Evolutionary conservation across 2,329 filamentous ascomycete species (phyloP).

Genomic region (Pseudofabraea citricarpa): DNA sequence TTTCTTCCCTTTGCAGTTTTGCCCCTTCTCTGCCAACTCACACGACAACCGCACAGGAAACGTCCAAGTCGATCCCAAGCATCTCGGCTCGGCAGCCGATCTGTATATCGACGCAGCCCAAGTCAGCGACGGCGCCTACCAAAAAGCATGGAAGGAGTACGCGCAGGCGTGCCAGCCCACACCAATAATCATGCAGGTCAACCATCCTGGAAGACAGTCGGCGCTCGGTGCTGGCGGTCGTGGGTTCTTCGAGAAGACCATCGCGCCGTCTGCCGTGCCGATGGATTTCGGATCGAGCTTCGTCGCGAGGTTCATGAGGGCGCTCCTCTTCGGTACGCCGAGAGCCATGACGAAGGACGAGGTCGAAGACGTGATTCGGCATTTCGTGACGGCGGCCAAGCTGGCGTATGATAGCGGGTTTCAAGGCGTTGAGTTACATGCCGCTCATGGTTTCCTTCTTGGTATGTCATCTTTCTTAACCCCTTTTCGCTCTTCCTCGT

Average conservation of each 20-base stretch:
- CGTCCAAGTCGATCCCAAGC: slow-evolving; percentile 36
- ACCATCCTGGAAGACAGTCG: slow-evolving; percentile 43
- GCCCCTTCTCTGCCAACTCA: slow-evolving; percentile 13
- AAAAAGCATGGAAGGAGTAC: slow-evolving; percentile 35
- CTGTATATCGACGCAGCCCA: slow-evolving; percentile 25
- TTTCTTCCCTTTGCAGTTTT: not conserved
- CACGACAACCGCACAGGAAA: too few relatives aligned
- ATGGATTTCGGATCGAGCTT: slow-evolving; percentile 35
- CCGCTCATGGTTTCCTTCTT: slow-evolving; percentile 68
- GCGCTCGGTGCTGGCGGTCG: slow-evolving; percentile 32
- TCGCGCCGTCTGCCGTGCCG: slow-evolving; percentile 39
- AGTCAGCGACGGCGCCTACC: slow-evolving; percentile 17
- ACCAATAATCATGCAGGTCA: slow-evolving; percentile 39
- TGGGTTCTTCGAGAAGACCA: slow-evolving; percentile 31
- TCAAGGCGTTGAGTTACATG: slow-evolving; percentile 48
- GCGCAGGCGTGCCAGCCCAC: slow-evolving; percentile 26
- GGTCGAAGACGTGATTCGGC: slow-evolving; percentile 45
- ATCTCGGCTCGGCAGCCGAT: slow-evolving; percentile 33
- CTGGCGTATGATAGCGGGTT: slow-evolving; percentile 45
- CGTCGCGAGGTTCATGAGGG: slow-evolving; percentile 27
- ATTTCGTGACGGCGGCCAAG: slow-evolving; percentile 49
- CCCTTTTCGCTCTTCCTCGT: too few relatives aligned
- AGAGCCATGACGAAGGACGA: slow-evolving; percentile 50
- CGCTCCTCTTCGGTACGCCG: slow-evolving; percentile 46
- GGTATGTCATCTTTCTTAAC: too few relatives aligned